Evolutionary conservation across 305 asterid genomes (phyloP).

Genomic region (Fraxinus sp.): DNA sequence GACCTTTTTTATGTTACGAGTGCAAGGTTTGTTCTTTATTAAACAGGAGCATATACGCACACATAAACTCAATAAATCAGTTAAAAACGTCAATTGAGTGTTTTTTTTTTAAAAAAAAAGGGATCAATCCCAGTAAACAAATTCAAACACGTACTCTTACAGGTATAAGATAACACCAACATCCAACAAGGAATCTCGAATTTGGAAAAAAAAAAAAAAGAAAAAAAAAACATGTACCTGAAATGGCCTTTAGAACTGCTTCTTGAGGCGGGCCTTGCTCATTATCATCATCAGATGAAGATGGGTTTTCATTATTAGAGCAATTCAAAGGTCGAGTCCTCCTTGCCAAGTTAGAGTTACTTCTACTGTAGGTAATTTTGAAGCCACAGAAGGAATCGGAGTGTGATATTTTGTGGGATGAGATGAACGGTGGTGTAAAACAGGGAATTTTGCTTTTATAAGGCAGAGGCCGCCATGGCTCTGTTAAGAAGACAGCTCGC

Average conservation of each 20-base stretch:
- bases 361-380: conserved; percentile 32
- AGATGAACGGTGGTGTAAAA: conserved; percentile 29
- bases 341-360: conserved; percentile 24
- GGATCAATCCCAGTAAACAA: neutral
- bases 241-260: conserved; percentile 91
- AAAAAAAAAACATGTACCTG: conserved; percentile 38
- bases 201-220: neutral
- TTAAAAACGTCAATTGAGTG: neutral
- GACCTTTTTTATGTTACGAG: neutral
- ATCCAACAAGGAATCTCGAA: neutral
- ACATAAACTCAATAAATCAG: neutral
- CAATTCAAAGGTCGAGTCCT: conserved; percentile 35
- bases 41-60: neutral
- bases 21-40: neutral
- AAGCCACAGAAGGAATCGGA: conserved; percentile 41
- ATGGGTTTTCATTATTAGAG: conserved; percentile 40
- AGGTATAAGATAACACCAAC: neutral
- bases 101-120: no score
- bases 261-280: conserved; percentile 87
- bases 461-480: conserved; percentile 53
- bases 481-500: conserved; percentile 50
- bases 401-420: conserved; percentile 25
- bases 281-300: conserved; percentile 43
- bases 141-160: neutral
- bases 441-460: conserved; percentile 19